Base-by-base conservation (phyloP, 2,329 filamentous ascomycete genomes). In the Neurospora sp. region DNA sequence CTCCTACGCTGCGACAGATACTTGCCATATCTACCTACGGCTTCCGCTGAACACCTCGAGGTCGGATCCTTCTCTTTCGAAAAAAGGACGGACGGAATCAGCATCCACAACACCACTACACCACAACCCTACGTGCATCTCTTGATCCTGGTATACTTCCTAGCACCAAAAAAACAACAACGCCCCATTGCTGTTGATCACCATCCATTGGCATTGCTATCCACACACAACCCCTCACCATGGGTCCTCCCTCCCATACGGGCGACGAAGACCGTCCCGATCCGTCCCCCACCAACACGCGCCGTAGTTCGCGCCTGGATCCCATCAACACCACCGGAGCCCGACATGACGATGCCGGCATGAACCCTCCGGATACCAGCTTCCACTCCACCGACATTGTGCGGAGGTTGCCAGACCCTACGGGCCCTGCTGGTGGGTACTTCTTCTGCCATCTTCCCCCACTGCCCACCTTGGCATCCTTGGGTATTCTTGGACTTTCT, bases 301-400 rank as follows among this genome's bases (percentile, higher is more conserved):
- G 85, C 70, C 81, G 82, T 68, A 78, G 80, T 39, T 74, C 78
- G 52, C 78, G 78, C 72, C 76, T 80, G 71, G 79, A 81, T 67
- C 74, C 79, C 38, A 72, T 75, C 66, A 73, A 79, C 66, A 62
- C 52, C 52, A 17, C 52, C 52, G 52, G 28, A 62, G 75, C 75
- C 69, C 80, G 78, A 70, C 83, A 84, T 43, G 84, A 86, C 67
- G 52, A 62, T 36, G 52, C 52, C 52, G 28, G 28, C 52, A 62
- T 62, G 52, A 80, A 78, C 33, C 76, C 84, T 67, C 81, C 84
- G 4, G 86, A 88, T 74, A 62, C 52, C 52, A 87, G 83, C 78
- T 84, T 84, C 75, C 86, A 88, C 76, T 87, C 87, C 23, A 84
- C 84, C 28, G 88, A 89, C 70, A 89, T 87, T 17, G 81, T 89